Evolutionary conservation across 78 protist species (phyloP).

Genomic region (Dictyostelium intermedium): DNA sequence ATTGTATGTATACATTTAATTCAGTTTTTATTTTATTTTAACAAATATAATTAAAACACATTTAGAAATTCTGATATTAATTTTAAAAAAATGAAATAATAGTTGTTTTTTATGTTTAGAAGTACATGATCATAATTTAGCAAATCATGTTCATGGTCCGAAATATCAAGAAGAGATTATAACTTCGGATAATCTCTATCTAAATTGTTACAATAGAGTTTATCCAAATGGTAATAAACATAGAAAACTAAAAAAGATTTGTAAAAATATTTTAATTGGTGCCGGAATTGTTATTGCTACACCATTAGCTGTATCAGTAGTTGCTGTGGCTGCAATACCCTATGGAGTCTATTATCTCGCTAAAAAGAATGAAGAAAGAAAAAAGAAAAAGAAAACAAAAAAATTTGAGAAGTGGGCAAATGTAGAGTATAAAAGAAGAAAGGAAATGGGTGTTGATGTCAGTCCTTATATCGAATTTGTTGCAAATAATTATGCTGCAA

Average conservation of each 20-base stretch:
- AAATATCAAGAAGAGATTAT: neutral
- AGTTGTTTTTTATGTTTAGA: slow-evolving; percentile 68
- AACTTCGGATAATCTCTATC: neutral
- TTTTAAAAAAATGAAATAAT: neutral
- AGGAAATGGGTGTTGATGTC: neutral
- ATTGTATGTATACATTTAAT: slow-evolving; percentile 31
- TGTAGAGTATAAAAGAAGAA: slow-evolving; percentile 30
- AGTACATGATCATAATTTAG: slow-evolving; percentile 57
- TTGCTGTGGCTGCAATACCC: slow-evolving; percentile 9
- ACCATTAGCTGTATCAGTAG: neutral
- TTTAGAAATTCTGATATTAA: neutral
- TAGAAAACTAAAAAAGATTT: neutral
- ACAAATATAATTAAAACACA: too few species aligned
- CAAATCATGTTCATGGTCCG: slow-evolving; percentile 56
- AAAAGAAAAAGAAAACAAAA: neutral
- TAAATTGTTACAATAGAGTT: neutral
- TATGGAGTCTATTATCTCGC: neutral
- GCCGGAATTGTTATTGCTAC: neutral
- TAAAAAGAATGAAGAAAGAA: neutral
- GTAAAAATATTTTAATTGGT: neutral
- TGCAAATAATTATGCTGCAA: neutral
- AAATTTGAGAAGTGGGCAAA: neutral
- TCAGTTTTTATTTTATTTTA: neutral
- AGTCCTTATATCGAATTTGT: neutral
- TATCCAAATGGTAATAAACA: neutral